Evolutionary conservation across 306 rosid genomes (phyloP).

Genomic region (Cicer arietinum): DNA sequence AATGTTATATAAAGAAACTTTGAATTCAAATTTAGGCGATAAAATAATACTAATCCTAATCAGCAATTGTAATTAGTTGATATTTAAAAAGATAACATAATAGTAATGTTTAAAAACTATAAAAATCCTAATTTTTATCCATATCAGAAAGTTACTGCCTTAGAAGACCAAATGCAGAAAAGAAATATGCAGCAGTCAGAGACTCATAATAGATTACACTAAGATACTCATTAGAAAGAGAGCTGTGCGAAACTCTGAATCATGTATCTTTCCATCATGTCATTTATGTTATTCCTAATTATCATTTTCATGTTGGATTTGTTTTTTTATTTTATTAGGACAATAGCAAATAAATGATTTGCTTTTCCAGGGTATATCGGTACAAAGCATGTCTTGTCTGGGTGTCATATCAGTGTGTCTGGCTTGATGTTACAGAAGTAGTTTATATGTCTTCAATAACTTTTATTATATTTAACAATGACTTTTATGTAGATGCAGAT

Average conservation of each 20-base stretch:
- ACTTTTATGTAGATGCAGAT: constrained; percentile 45
- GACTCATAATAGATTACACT: background rate
- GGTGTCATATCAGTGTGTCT: constrained; percentile 17
- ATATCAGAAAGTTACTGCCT: constrained; percentile 23
- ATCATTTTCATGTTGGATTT: constrained; percentile 21
- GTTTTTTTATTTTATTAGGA: constrained; percentile 5
- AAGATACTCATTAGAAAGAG: constrained; percentile 25
- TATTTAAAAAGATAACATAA: background rate
- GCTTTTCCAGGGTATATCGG: constrained; percentile 18
- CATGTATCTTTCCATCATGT: constrained; percentile 26
- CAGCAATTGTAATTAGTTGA: background rate
- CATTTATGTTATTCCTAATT: constrained; percentile 20
- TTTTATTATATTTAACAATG: constrained; percentile 19
- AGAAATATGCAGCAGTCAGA: constrained; percentile 5
- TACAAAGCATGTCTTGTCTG: constrained; percentile 3
- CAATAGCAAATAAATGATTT: constrained; percentile 31
- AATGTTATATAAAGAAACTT: background rate
- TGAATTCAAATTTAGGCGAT: background rate
- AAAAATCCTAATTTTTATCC: background rate
- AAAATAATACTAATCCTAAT: constrained; percentile 1
- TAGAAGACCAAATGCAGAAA: constrained; percentile 2
- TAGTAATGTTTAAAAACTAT: background rate
- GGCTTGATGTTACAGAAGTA: constrained; percentile 35
- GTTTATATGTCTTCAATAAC: constrained; percentile 12
- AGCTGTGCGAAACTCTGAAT: constrained; percentile 1